Base-by-base conservation (phyloP, 257 asterid genomes). In the Penstemon newberryi region DNA sequence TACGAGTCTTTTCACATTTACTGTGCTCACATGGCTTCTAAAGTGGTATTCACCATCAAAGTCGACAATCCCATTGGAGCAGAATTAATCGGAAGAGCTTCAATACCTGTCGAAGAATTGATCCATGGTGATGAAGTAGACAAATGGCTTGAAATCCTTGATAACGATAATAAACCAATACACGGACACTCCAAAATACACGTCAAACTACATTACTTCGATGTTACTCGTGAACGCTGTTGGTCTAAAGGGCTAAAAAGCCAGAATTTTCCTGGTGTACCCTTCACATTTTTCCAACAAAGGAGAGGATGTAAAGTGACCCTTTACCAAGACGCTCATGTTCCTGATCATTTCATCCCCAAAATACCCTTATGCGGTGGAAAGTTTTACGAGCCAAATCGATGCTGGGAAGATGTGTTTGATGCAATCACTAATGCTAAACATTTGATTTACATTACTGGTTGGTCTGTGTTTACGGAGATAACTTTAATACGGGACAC, bases 361-460 rank as follows among this genome's bases (percentile, higher is more conserved):
- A 12, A 12, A 56, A 70, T 73, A 13, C 55, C 66, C 2, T 41
- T 73, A 10, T 43, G 74, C 8, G 77, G 77, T 4, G 80, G 77
- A 13, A 69, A 19, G 8, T 46, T 8, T 19, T 78, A 78, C 50
- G 69, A 50, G 57, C 80, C 80, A 0, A 13, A 58, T 5, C 38
- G 80, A 4, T 78, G 83, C 38, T 78, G 83, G 80, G 83, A 74
- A 44, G 83, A 78, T 5, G 40, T 78, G 2, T 78, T 74, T 45
- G 74, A 70, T 40, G 71, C 77, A 1, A 70, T 74, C 6, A 50
- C 43, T 40, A 51, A 66, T 3, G 80, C 83, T 2, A 74, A 74
- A 40, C 80, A 78, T 45, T 37, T 78, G 72, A 71, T 78, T 43
- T 78, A 78, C 45, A 74, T 78, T 6, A 41, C 79, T 0, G 83